These are phyloP conservation scores for Barnettozyma populi DNA, from an alignment of 805 yeast species.

Conservation along the genomic window DNA sequence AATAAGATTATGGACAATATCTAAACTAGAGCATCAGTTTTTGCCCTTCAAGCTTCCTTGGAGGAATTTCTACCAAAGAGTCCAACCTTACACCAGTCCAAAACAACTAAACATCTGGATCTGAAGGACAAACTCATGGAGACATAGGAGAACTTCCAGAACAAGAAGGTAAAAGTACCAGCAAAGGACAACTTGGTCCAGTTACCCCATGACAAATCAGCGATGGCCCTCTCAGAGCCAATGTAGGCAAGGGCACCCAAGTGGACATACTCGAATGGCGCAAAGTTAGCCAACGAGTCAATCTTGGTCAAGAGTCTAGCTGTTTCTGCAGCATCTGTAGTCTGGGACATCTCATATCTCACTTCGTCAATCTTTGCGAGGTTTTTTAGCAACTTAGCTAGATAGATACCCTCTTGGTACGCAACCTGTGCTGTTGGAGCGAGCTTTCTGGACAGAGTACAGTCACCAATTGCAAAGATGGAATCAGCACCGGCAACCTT, in stretches of 20 bases:
- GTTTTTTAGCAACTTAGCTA: constrained; percentile 67
- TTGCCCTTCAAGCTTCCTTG: constrained; percentile 42
- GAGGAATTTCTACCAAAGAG: constrained; percentile 92
- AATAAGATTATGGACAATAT: background rate
- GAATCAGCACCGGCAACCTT: constrained; percentile 79
- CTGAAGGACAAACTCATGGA: constrained; percentile 84
- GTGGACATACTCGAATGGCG: constrained; percentile 73
- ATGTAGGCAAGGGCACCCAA: constrained; percentile 91
- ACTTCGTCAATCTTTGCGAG: constrained; percentile 34
- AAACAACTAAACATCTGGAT: constrained; percentile 77
- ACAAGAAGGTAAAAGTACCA: constrained; percentile 80
- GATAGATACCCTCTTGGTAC: constrained; percentile 82
- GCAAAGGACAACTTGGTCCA: constrained; percentile 82
- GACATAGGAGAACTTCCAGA: constrained; percentile 91
- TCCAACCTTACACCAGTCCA: constrained; percentile 86
- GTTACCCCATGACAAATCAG: constrained; percentile 76
- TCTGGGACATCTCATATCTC: constrained; percentile 31
- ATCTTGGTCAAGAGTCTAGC: constrained; percentile 38
- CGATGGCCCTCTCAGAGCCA: constrained; percentile 91
- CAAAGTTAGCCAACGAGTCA: constrained; percentile 37
- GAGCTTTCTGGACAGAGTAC: constrained; percentile 70
- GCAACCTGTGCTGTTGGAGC: constrained; percentile 99
- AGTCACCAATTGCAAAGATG: constrained; percentile 89
- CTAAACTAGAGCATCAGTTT: background rate
- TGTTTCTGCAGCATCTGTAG: constrained; percentile 31